Percentiles rank a stretch among this genome's conserved stretches.
Evolutionary conservation across 1,284 basidiomycete genomes (phyloP).

Genomic region (Veloboletus limbatus): DNA sequence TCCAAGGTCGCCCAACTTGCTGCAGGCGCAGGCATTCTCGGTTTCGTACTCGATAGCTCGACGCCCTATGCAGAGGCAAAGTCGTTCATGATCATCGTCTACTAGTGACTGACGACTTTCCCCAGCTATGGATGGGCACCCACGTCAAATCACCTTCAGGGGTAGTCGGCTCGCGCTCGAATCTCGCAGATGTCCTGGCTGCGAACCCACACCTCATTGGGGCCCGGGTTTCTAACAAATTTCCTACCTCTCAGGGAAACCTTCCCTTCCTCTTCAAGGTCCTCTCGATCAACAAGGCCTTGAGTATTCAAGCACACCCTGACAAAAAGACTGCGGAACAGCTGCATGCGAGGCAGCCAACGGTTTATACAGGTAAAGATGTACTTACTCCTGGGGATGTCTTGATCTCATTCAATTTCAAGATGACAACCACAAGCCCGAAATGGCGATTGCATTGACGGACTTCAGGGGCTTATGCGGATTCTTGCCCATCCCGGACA

Average conservation of each 20-base stretch:
- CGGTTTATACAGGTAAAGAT: constrained; percentile 90
- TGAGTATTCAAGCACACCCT: constrained; percentile 97
- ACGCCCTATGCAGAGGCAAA: constrained; percentile 58
- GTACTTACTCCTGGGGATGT: background rate
- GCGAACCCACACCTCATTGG: constrained; percentile 72
- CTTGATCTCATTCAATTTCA: constrained; percentile 10
- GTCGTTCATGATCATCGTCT: constrained; percentile 11
- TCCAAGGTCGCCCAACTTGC: constrained; percentile 59
- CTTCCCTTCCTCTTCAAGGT: constrained; percentile 95
- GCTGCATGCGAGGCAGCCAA: constrained; percentile 73
- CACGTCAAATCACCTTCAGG: constrained; percentile 86
- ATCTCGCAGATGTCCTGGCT: constrained; percentile 63
- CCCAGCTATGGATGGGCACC: constrained; percentile 98
- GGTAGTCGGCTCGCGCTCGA: constrained; percentile 43
- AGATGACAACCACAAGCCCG: constrained; percentile 94
- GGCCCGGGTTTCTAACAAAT: constrained; percentile 56
- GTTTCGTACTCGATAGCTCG: constrained; percentile 44
- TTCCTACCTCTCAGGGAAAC: constrained; percentile 63
- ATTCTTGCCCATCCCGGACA: constrained; percentile 76
- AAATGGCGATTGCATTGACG: constrained; percentile 96
- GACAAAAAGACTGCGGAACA: constrained; percentile 85
- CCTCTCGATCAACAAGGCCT: constrained; percentile 88
- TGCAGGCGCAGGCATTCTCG: constrained; percentile 33
- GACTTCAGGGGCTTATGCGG: constrained; percentile 91
- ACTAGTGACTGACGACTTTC: constrained; percentile 1